Percentiles rank a stretch among this genome's conserved stretches.
Conservation (phyloP, 1,284 basidiomycete genomes). For the Hemileia vastatrix region DNA sequence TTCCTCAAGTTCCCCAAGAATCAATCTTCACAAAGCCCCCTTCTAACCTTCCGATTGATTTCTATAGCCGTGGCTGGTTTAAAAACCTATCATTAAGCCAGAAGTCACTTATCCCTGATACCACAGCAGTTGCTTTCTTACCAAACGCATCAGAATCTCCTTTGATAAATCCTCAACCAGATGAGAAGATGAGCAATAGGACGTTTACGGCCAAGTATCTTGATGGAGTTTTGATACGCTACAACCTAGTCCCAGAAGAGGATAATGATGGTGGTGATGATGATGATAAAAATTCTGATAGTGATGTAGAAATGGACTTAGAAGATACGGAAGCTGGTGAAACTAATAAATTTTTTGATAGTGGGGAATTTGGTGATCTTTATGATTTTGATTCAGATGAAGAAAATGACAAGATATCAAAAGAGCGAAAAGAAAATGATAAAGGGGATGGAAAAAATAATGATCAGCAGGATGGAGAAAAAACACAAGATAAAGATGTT, state of each 20-base stretch:
- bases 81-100: neutral
- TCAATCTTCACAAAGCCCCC: neutral
- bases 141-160: neutral
- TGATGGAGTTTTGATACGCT: neutral
- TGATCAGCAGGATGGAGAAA: too few relatives aligned
- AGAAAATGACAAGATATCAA: too few relatives aligned
- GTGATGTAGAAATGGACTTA: neutral
- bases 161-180: neutral
- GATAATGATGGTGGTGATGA: neutral
- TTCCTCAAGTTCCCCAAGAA: neutral
- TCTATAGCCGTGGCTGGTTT: constrained; percentile 9
- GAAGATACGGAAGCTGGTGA: neutral
- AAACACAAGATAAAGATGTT: too few relatives aligned
- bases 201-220: neutral
- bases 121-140: neutral
- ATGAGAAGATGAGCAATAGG: neutral
- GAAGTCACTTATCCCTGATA: neutral
- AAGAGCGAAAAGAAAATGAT: too few relatives aligned
- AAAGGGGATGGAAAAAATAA: too few relatives aligned
- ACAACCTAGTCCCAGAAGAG: neutral
- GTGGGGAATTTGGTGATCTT: too few relatives aligned
- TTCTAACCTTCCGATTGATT: constrained; percentile 4
- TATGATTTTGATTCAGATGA: too few relatives aligned
- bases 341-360: neutral
- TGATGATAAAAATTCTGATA: neutral